Evolutionary conservation across 768 basidiomycete genomes (phyloP), one percentile per base, ranked within the genome.

Genomic region (Guyanaporus albipodus): DNA sequence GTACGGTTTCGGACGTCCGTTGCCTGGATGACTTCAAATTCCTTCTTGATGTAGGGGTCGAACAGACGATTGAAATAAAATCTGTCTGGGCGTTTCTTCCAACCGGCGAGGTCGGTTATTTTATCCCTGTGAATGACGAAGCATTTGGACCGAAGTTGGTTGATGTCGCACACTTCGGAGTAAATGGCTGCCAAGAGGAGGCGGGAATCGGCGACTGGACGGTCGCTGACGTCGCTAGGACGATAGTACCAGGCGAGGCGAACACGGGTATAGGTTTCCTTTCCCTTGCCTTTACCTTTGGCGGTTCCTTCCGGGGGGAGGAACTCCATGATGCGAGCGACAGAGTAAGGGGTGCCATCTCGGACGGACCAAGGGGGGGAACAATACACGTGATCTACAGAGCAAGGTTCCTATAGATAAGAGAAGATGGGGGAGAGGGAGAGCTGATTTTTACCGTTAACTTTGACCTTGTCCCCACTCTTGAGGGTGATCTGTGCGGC

Each of bases 281-380:
- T 81, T 59, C 79, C 79, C 56, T 78, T 78, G 45, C 82, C 82
- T 52, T 76, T 73, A 46, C 79, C 80, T 67, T 80, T 87, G 31
- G 80, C 73, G 32, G 74, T 73, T 43, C 85, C 84, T 65, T 85
- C 82, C 9, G 90, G 84, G 27, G 87, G 86, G 15, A 97, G 74
- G 60, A 97, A 93, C 69, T 94, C 91, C 86, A 99, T 95, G 71
- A 99, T 91, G 58, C 95, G 84, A 39, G 89, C 94, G 49, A 99
- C 82, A 34, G 89, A 88, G 69, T 96, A 98, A 48, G 96, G 94
- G 50, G 92, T 91, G 59, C 91, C 91, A 63, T 96, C 93, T 51
- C 94, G 82, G 50, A 87, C 77, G 46, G 84, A 79, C 92, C 92
- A 97, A 51, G 83, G 87, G 24, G 92, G 88, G 26, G 94, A 92